Percentiles rank a stretch among this genome's conserved stretches.
Evolutionary conservation across 306 rosid species (phyloP).

Genomic region (Rubus idaeus): DNA sequence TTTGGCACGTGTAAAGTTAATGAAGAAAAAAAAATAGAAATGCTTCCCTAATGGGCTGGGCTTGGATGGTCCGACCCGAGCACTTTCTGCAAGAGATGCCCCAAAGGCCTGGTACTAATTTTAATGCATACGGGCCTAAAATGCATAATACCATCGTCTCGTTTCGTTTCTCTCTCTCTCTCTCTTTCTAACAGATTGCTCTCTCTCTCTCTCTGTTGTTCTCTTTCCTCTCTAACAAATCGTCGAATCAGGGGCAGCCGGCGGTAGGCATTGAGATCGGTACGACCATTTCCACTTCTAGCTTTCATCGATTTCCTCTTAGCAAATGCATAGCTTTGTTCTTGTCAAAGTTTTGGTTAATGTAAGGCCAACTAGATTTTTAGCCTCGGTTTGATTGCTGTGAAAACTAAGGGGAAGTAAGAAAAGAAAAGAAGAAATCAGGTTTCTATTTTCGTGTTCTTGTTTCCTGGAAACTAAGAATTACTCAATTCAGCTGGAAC

Average conservation of each 20-base stretch:
- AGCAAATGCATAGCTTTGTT: not conserved
- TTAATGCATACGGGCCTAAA: slow-evolving; percentile 9
- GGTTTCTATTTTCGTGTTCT: slow-evolving; percentile 5
- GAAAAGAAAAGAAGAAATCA: not conserved
- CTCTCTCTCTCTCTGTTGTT: slow-evolving; percentile 7
- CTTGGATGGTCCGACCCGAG: not conserved
- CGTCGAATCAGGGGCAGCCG: slow-evolving; percentile 42
- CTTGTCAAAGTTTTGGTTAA: not conserved
- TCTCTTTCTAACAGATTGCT: not conserved
- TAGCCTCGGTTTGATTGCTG: slow-evolving; percentile 21
- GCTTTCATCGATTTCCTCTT: slow-evolving; percentile 6
- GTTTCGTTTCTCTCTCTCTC: slow-evolving; percentile 6
- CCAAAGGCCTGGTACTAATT: not conserved
- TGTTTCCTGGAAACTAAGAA: not conserved
- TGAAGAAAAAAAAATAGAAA: not conserved
- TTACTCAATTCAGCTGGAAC: not conserved
- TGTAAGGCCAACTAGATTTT: slow-evolving; percentile 22
- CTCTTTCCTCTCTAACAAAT: slow-evolving; percentile 14
- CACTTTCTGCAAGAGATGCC: not conserved
- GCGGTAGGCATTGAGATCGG: slow-evolving; percentile 45
- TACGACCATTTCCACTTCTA: slow-evolving; percentile 26
- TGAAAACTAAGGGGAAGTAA: slow-evolving; percentile 13
- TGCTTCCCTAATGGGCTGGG: not conserved
- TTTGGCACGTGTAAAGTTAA: no score
- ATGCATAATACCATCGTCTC: not conserved